Base-by-base conservation (phyloP, 2,329 filamentous ascomycete species). In the Sporothrix sp. region DNA sequence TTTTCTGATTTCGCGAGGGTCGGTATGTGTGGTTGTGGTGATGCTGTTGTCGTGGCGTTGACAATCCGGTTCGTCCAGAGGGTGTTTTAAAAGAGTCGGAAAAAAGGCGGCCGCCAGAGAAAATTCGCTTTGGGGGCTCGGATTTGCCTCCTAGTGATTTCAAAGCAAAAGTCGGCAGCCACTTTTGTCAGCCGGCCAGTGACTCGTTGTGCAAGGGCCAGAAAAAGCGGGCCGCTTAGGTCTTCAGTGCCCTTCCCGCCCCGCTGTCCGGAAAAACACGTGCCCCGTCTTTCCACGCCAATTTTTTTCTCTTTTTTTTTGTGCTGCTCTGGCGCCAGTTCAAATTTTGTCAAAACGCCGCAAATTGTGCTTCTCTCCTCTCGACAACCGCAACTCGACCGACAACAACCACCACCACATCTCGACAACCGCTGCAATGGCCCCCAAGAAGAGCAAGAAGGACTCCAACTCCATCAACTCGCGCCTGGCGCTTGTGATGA, bases 381-480 rank as follows among this genome's bases (percentile, higher is more conserved):
- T 42, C 46, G 46, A 52, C 51, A 48, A 47, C 49, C 49, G 21
- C 42, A 23, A 36, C 46, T 28, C 32, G 28, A 30, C 32, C 38
- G n/a, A 59, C 57, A 52, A 21, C 51, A 36, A 52, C 33, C 23
- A 28, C 25, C 25, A 28, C 5, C 32, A 56, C 33, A 37, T 20
- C 58, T 44, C 52, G 30, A 52, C 46, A 55, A 52, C 47, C 61
- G 62, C 71, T 75, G 76, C 71, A 78, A 85, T 81, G 77, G 78
- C 76, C 65, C 72, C 74, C 66, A 70, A 78, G 67, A 89, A 88
- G 82, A 76, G 70, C 72, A 91, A 87, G 55, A 58, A 58, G 56
- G 55, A 58, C 27, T 50, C 55, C 52, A 56, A 57, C 57, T 58
- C 57, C 68, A 74, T 78, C 70, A 77, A 75, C 71, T 75, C 73